Evolutionary conservation across 805 yeast species (phyloP).

Genomic region (Sungouiozyma ichnusensis): DNA sequence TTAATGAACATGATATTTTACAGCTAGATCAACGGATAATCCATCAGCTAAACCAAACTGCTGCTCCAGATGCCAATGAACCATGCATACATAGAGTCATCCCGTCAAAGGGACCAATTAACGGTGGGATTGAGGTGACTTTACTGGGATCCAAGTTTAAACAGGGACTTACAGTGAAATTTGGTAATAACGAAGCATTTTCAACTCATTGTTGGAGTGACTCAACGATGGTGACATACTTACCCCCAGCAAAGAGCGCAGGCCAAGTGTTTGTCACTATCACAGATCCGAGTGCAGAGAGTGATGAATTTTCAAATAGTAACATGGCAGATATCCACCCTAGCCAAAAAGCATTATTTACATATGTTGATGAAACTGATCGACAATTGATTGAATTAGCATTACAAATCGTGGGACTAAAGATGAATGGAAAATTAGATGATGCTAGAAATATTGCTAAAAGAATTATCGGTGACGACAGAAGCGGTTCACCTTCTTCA

Average conservation of each 20-base stretch:
- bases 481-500: constrained; percentile 4
- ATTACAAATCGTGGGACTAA: constrained; percentile 88
- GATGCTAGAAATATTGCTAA: constrained; percentile 92
- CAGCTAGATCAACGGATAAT: not conserved
- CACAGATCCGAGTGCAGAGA: constrained; percentile 33
- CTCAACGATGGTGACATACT: constrained; percentile 81
- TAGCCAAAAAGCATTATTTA: constrained; percentile 44
- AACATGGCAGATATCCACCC: constrained; percentile 9
- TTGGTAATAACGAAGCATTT: constrained; percentile 69
- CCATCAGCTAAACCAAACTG: not conserved
- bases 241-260: constrained; percentile 83
- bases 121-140: constrained; percentile 96
- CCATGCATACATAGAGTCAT: constrained; percentile 78
- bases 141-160: constrained; percentile 79
- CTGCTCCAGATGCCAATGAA: not conserved
- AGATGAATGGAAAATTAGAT: constrained; percentile 91
- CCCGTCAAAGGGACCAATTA: constrained; percentile 89
- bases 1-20: not conserved
- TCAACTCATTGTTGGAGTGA: constrained; percentile 96
- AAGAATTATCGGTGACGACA: constrained; percentile 61
- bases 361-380: constrained; percentile 92
- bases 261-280: constrained; percentile 92
- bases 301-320: not conserved
- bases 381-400: constrained; percentile 91
- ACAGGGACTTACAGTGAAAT: constrained; percentile 72